Conservation (phyloP, 78 protist species). For the Creolimax fragrantissima region DNA sequence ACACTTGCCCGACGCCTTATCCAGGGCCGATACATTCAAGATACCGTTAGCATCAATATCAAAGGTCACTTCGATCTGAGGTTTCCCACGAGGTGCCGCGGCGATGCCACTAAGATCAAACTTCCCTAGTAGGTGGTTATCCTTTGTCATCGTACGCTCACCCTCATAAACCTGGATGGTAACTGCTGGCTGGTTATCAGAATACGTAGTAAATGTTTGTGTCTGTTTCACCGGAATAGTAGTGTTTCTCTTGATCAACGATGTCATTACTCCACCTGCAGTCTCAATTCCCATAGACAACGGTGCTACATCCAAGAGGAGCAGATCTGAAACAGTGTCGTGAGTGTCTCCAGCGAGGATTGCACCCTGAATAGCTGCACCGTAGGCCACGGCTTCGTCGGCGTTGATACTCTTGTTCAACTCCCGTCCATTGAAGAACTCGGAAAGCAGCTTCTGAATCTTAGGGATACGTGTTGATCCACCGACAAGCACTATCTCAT, state of each 20-base stretch:
- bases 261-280: conserved; percentile 97
- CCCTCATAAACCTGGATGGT: conserved; percentile 85
- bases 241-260: conserved; percentile 92
- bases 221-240: conserved; percentile 92
- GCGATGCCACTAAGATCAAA: conserved; percentile 89
- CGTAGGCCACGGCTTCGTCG: conserved; percentile 99
- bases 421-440: conserved; percentile 92
- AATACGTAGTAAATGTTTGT: conserved; percentile 91
- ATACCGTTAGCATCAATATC: conserved; percentile 90
- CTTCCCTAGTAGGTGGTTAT: conserved; percentile 88
- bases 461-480: conserved; percentile 95
- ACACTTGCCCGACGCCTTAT: conserved; percentile 71
- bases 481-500: conserved; percentile 91
- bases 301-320: conserved; percentile 94
- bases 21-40: conserved; percentile 88
- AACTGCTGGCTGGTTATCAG: conserved; percentile 89
- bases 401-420: conserved; percentile 89
- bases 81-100: conserved; percentile 91
- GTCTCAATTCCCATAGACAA: conserved; percentile 97
- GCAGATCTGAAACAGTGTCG: conserved; percentile 45
- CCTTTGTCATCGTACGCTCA: conserved; percentile 81
- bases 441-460: conserved; percentile 77
- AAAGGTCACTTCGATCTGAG: conserved; percentile 92
- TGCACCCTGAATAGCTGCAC: conserved; percentile 99
- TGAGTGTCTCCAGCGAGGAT: conserved; percentile 72